These are phyloP conservation scores for Hyaloscypha finlandica DNA, from an alignment of 495 filamentous ascomycete genomes.

Conservation along the genomic window DNA sequence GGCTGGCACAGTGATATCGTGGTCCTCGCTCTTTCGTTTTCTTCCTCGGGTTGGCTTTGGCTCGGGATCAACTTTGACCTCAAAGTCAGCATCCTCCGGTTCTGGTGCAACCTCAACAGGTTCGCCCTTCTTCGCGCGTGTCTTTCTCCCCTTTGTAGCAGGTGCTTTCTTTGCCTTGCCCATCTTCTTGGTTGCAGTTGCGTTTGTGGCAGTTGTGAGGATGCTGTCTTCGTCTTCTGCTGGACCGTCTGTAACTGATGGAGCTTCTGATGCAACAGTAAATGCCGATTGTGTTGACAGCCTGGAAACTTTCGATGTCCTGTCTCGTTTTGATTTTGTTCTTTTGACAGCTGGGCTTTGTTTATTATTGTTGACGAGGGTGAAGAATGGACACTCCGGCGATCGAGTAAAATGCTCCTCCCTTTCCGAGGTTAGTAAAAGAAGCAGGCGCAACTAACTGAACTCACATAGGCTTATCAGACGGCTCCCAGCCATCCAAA, in stretches of 20 bases:
- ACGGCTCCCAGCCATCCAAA: slow-evolving; percentile 89
- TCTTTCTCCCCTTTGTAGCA: slow-evolving; percentile 48
- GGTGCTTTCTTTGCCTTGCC: slow-evolving; percentile 53
- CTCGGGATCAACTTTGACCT: slow-evolving; percentile 41
- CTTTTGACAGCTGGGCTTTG: slow-evolving; percentile 49
- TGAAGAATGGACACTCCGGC: slow-evolving; percentile 81
- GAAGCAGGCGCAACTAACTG: slow-evolving; percentile 23
- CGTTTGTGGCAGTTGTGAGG: slow-evolving; percentile 56
- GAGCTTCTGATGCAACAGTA: slow-evolving; percentile 48
- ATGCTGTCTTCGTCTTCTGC: slow-evolving; percentile 68
- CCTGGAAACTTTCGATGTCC: slow-evolving; percentile 69
- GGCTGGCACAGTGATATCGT: slow-evolving; percentile 15
- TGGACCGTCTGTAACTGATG: slow-evolving; percentile 52
- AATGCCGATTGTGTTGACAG: slow-evolving; percentile 53
- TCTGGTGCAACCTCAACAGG: slow-evolving; percentile 44
- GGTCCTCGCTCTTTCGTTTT: slow-evolving; percentile 66
- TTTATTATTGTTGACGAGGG: slow-evolving; percentile 43
- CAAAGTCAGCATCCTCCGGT: slow-evolving; percentile 42
- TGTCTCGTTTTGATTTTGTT: slow-evolving; percentile 51
- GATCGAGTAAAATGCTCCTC: slow-evolving; percentile 83
- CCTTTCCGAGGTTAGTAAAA: slow-evolving; percentile 48
- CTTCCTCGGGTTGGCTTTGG: slow-evolving; percentile 55
- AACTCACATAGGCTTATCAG: slow-evolving; percentile 80
- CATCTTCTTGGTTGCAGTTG: slow-evolving; percentile 57
- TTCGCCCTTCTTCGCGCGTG: slow-evolving; percentile 62